These are phyloP conservation scores for Pleodorina starrii DNA, from an alignment of 139 green algal genomes.

Conservation along the genomic window DNA sequence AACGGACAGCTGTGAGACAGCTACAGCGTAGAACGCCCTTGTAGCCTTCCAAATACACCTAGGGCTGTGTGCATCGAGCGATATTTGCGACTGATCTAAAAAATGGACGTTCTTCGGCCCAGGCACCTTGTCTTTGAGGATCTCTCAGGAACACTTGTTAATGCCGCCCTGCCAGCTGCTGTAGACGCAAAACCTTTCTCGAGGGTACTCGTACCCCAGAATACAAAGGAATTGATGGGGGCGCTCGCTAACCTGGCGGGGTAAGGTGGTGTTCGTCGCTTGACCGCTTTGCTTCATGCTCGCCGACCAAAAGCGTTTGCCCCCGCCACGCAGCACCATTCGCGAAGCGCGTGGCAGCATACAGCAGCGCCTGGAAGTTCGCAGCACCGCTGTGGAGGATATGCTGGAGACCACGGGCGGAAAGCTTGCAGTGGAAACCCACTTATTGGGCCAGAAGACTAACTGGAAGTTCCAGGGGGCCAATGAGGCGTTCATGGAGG, in stretches of 20 bases:
- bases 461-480: constrained; percentile 39
- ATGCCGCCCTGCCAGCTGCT: not conserved
- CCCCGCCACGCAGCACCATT: not conserved
- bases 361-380: constrained; percentile 1
- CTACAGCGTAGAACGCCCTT: not conserved
- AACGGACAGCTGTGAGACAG: constrained; percentile 4
- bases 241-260: not conserved
- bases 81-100: not conserved
- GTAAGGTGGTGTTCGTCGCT: not conserved
- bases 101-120: not conserved
- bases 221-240: not conserved
- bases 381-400: not conserved
- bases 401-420: constrained; percentile 26
- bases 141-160: not conserved
- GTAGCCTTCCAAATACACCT: not conserved
- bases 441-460: constrained; percentile 16
- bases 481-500: constrained; percentile 43
- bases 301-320: no score
- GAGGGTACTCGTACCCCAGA: not conserved
- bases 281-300: not conserved
- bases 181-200: not conserved
- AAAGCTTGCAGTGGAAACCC: constrained; percentile 4
- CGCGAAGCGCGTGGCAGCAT: not conserved
- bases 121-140: constrained; percentile 42
- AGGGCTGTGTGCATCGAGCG: not conserved